Base-by-base conservation (phyloP, 1,284 basidiomycete genomes). In the Sporisorium sorghi region DNA sequence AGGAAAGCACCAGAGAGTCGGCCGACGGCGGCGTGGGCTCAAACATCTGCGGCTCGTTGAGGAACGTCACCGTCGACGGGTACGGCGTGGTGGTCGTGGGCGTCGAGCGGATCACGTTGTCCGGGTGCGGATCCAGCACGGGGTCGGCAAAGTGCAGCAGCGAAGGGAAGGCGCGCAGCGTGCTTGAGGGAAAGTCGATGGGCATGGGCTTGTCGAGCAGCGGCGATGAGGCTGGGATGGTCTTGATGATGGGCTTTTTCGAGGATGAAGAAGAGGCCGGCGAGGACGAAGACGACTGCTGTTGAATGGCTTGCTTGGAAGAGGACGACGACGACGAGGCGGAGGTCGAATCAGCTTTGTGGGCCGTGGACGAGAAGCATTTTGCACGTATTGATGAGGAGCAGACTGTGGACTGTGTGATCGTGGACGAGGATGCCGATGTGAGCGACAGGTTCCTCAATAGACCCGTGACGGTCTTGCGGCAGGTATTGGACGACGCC, bases 141-240 rank as follows among this genome's bases (percentile, higher is more conserved):
- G 81, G 83, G 49, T 84, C 78, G 56, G 82, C 81, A 56, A 76
- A 68, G 40, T 80, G 63, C 28, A 85, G 75, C 26, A 82, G 53
- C 17, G 73, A 76, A 11, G 81, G 81, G 63, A 82, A 82, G 37
- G 57, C 28, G 33, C 66, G 49, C 11, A 80, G 71, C 15, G 76
- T 77, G 47, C 40, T 48, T 1, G 55, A 61, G 2, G 73, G 65
- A 50, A 79, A 79, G 39, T 66, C 33, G 48, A 79, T 58, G 49
- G 78, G 78, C 56, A 79, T 55, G 23, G 76, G 76, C 55, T 67
- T 68, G 58, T 79, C 72, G 30, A 74, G 76, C 67, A 79, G 54
- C 5, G 78, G 72, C 17, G 72, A 74, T 1, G 66, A 66, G 5
- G 42, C 33, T 0, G 72, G 72, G 23, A 73, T 57, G 10, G 60